phyloP scores from a whole-genome alignment of 2,329 filamentous ascomycete species.

The Ophiocordyceps camponoti-rufipedis region DNA sequence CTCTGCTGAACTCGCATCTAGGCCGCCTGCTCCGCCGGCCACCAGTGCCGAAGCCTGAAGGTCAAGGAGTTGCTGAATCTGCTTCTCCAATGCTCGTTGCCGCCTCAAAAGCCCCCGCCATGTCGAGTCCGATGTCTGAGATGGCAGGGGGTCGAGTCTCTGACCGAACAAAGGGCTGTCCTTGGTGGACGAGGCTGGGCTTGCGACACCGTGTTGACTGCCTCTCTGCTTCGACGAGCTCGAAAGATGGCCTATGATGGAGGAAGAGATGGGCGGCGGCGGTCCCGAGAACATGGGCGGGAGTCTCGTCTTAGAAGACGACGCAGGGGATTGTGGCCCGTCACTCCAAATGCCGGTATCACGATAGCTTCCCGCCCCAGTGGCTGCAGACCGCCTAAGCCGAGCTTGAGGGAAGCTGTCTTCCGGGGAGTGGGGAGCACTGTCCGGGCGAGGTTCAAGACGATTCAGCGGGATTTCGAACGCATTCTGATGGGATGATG shows the following conservation, averaged over 20 bases:
- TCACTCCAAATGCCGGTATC: conserved; percentile 6
- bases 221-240: conserved; percentile 4
- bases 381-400: conserved; percentile 5
- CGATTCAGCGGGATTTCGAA: conserved; percentile 20
- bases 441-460: conserved; percentile 18
- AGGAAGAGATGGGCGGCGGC: conserved; percentile 30
- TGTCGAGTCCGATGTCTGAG: conserved; percentile 20
- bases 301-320: conserved; percentile 12
- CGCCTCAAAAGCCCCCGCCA: conserved; percentile 28
- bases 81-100: conserved; percentile 24
- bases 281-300: conserved; percentile 26
- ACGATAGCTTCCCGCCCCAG: conserved; percentile 1
- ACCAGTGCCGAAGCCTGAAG: conserved; percentile 26
- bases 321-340: conserved; percentile 11
- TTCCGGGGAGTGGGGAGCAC: conserved; percentile 5
- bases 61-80: conserved; percentile 30
- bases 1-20: conserved; percentile 4
- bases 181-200: conserved; percentile 1
- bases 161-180: conserved; percentile 22
- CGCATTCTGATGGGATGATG: conserved; percentile 7
- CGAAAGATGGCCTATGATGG: conserved; percentile 12
- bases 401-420: conserved; percentile 7
- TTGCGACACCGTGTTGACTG: conserved; percentile 1
- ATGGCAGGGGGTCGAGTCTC: conserved; percentile 6
- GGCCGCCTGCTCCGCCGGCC: conserved; percentile 14